Conservation (phyloP, 208 protist species). For the Leishmania lainsoni region DNA sequence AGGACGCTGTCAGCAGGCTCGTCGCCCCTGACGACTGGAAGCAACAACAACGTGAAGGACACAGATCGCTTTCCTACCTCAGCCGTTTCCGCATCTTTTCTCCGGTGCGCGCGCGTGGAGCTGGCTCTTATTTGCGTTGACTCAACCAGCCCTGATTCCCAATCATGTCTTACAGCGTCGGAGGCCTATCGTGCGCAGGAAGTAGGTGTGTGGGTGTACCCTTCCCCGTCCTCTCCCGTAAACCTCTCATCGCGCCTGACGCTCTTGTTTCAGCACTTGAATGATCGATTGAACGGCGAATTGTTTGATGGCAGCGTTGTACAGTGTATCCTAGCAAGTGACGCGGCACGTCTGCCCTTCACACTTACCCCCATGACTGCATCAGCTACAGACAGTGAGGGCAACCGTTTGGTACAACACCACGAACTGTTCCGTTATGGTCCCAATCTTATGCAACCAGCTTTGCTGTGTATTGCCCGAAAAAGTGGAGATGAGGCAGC, state of each 20-base stretch:
- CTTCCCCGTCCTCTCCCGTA: neutral
- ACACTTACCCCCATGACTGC: constrained; percentile 1
- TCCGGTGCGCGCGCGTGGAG: constrained; percentile 8
- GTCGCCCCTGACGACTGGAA: neutral
- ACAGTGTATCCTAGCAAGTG: constrained; percentile 40
- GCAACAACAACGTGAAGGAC: neutral
- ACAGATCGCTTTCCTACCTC: neutral
- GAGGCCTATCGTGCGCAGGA: constrained; percentile 23
- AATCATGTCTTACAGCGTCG: constrained; percentile 1
- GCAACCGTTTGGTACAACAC: neutral
- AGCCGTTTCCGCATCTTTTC: constrained; percentile 3
- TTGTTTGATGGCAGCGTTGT: constrained; percentile 76
- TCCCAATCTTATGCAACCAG: constrained; percentile 3
- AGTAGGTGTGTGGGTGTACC: constrained; percentile 25
- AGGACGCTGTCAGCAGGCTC: neutral
- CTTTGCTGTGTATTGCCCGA: constrained; percentile 4
- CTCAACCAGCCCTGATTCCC: neutral
- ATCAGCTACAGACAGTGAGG: neutral
- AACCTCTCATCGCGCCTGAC: constrained; percentile 24
- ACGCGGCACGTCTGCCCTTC: constrained; percentile 21
- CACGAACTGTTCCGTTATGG: constrained; percentile 19
- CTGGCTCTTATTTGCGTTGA: constrained; percentile 17
- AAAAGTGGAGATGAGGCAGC: neutral
- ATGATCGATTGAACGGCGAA: constrained; percentile 59
- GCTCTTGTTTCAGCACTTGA: constrained; percentile 62